Base-by-base conservation (phyloP, 1,284 basidiomycete genomes). In the Cutaneotrichosporon spelunceum region DNA sequence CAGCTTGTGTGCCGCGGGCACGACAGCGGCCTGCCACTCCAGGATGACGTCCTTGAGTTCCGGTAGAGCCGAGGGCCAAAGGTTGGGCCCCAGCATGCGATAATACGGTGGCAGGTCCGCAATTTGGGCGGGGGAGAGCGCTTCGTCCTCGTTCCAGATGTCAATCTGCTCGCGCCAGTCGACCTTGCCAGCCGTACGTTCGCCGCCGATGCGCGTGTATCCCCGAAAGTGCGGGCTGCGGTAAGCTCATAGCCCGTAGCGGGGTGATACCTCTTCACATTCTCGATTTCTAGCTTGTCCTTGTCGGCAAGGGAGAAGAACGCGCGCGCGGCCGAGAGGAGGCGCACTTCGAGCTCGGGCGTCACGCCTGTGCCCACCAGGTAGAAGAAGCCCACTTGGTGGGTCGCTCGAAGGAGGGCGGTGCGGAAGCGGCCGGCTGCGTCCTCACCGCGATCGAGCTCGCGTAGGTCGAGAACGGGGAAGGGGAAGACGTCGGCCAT, bases 381-480 rank as follows among this genome's bases (percentile, higher is more conserved):
- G 61, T 74, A 72, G 68, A 74, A 72, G 68, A 74, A 74, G 52
- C 72, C 72, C 30, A 60, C 54, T n/a, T 63, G 36, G 56, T 62
- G 64, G 23, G 64, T 66, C 16, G 61, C 64, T 11, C n/a, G 39
- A 24, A 59, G 64, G 8, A 66, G 61, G 27, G 45, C 34, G 19
- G 27, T 24, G 19, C 59, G 59, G 53, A 66, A 66, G 7, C 30
- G 33, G 4, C 39, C 56, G 14, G 64, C 61, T 1, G 55, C 19
- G 3, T 33, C 56, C 2, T 56, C 56, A 6, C 57, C 53, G 3
- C n/a, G 19, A 48, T 62, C 59, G 16, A 66, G 61, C n/a, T 61
- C 58, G 11, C 55, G 52, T 13, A 66, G 64, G 49, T 66, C 59
- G 47, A 66, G 64, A 8, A 66, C 39, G 3, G 64, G 64, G n/a